Percentiles rank a stretch among this genome's conserved stretches.
phyloP scores from a whole-genome alignment of 306 rosid genomes.

The Glycine tomentella region DNA sequence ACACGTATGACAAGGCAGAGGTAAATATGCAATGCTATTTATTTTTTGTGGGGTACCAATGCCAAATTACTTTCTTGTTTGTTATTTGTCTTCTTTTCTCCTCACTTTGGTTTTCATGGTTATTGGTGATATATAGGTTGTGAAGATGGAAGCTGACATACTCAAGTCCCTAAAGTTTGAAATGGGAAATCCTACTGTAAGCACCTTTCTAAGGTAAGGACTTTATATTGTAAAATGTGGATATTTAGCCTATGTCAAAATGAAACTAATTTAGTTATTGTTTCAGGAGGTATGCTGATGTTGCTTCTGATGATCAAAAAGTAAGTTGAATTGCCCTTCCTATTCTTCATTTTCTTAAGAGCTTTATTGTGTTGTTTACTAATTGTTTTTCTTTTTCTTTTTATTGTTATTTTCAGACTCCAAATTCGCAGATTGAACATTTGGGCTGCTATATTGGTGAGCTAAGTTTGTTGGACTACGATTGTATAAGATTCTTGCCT shows the following conservation, averaged over 20 bases:
- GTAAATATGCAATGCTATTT: conserved; percentile 39
- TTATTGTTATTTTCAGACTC: conserved; percentile 49
- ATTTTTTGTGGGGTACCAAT: background rate
- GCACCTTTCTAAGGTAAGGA: conserved; percentile 55
- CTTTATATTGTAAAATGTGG: background rate
- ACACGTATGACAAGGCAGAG: conserved; percentile 62
- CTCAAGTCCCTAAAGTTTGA: conserved; percentile 76
- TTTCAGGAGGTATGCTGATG: conserved; percentile 58
- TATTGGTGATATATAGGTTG: conserved; percentile 54
- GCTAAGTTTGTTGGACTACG: conserved; percentile 78
- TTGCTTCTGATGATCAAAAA: conserved; percentile 51
- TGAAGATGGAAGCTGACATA: conserved; percentile 82
- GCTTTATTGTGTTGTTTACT: conserved; percentile 35
- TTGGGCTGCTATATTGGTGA: conserved; percentile 76
- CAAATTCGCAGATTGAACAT: conserved; percentile 59
- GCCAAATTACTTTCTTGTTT: background rate
- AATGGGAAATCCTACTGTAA: conserved; percentile 78
- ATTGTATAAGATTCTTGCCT: conserved; percentile 69
- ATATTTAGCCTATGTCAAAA: background rate
- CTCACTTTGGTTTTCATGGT: background rate
- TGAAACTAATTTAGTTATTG: background rate
- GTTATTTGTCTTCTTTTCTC: background rate
- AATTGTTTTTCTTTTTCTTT: background rate
- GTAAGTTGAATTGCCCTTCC: background rate
- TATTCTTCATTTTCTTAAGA: conserved; percentile 36